These are phyloP conservation scores for Cyberlindnera japonica DNA, from an alignment of 805 yeast species.

Conservation along the genomic window DNA sequence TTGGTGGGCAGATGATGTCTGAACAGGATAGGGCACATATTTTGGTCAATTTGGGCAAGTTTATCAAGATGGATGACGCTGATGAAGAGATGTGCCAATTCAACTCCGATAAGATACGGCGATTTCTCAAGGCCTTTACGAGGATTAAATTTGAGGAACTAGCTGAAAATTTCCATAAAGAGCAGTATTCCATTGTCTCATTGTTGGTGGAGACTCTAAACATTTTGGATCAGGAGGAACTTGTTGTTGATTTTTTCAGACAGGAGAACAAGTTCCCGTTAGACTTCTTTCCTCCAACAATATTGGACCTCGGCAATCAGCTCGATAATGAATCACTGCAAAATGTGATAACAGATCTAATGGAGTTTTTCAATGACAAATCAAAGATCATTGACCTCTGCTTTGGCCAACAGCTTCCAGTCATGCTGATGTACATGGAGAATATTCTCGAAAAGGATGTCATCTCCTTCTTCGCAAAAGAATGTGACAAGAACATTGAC, in stretches of 20 bases:
- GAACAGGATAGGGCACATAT: slow-evolving; percentile 26
- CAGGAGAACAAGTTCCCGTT: slow-evolving; percentile 33
- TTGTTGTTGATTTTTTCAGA: slow-evolving; percentile 38
- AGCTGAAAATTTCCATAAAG: slow-evolving; percentile 15
- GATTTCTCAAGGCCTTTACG: slow-evolving; percentile 16
- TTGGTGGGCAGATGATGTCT: slow-evolving; percentile 13
- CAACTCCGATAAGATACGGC: slow-evolving; percentile 10
- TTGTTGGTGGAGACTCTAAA: slow-evolving; percentile 26
- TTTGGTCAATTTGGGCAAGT: slow-evolving; percentile 18
- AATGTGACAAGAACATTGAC: slow-evolving; percentile 26
- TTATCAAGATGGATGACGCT: slow-evolving; percentile 21
- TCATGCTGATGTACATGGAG: slow-evolving; percentile 36
- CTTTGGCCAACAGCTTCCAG: slow-evolving; percentile 38
- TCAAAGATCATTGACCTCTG: slow-evolving; percentile 35
- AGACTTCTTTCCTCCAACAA: slow-evolving; percentile 29
- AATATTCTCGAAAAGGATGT: slow-evolving; percentile 36
- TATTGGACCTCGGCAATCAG: slow-evolving; percentile 24
- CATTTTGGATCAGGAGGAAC: slow-evolving; percentile 33
- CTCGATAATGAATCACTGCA: slow-evolving; percentile 24
- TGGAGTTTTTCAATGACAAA: slow-evolving; percentile 32
- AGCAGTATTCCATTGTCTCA: slow-evolving; percentile 22
- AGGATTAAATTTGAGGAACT: slow-evolving; percentile 22
- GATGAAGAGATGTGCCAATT: slow-evolving; percentile 14
- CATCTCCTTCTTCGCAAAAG: slow-evolving; percentile 24
- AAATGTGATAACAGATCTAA: slow-evolving; percentile 27